Evolutionary conservation across 306 rosid genomes (phyloP), one percentile per base, ranked within the genome.

Genomic region (Comarum palustre): DNA sequence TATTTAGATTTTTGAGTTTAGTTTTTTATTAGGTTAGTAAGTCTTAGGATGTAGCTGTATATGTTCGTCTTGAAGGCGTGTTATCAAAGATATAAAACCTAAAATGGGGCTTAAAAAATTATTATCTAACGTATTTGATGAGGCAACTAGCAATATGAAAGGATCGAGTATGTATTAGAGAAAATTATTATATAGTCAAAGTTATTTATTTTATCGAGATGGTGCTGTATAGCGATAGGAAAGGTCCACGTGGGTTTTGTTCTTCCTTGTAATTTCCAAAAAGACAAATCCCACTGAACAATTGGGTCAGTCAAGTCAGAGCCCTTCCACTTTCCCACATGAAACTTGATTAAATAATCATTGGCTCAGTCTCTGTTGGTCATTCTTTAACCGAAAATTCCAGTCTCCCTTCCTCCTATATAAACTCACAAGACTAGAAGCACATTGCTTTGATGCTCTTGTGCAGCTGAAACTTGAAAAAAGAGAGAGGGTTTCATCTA

Each of bases 401-500:
- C 24, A 47, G 6, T 19, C 29, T 9, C 15, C 61, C 3, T 11
- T 12, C 7, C 62, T 11, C 41, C 29, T 50, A 68, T 32, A 54
- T 17, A 71, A 38, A 38, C 51, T 4, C 52, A 39, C 19, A 36
- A 45, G 29, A 24, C 62, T 8, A 1, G 5, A 4, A 1, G 1
- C 39, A 27, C 43, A 8, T 14, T 24, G 10, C 27, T 3, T 39
- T 55, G 39, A 36, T 16, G 9, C 50, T 70, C 15, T 20, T 25
- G 8, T 4, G 36, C 64, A 58, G 27, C 64, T 27, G 32, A 9
- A 41, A 38, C 16, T 16, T 39, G 15, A 0, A 29, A 11, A 8
- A 19, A 45, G 57, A 27, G n/a, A n/a, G n/a, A n/a, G n/a, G n/a
- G n/a, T 43, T 6, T 48, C 41, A 76, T 42, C 71, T 73, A 22